Base-by-base conservation (phyloP, 495 filamentous ascomycete genomes). In the Astrothelium macrocarpum region DNA sequence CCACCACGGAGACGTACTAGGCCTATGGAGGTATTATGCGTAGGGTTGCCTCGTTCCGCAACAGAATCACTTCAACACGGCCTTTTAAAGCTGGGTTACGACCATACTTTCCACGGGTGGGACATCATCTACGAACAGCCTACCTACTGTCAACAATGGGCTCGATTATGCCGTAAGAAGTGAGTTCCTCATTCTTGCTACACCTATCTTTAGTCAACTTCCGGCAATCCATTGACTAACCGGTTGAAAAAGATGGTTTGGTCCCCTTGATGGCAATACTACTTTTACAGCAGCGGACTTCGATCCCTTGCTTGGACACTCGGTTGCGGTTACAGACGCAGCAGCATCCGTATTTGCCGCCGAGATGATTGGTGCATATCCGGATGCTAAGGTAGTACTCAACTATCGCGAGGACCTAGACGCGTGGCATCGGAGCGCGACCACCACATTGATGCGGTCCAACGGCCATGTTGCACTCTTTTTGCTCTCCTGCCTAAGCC, bases 81-180 rank as follows among this genome's bases (percentile, higher is more conserved):
- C 9, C 66, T 74, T 9, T 26, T 32, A 1, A 67, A 64, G 49
- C 71, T 74, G 1, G 71, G 71, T 20, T 70, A 72, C 62, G 70
- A 71, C 25, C 26, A 59, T 29, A 68, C 68, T 34, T 74, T 67
- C 36, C 72, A 74, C 64, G 71, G 71, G 23, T 73, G 65, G 34
- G 67, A 73, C 26, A 60, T 68, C 31, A 39, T 26, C 59, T 39
- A 36, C 31, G 59, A 61, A n/a, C 29, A 59, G 18, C 10, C 2
- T 32, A 23, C 23, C 10, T n/a, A 43, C 16, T 36, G 23, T 16
- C 59, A 39, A 34, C 28, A 67, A 61, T 14, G 2, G 59, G 56
- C 26, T 2, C 28, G 32, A 9, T 59, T 71, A 0, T 63, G 39
- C n/a, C 65, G 67, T n/a, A 70, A 68, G 61, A 70, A 65, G 60